These are phyloP conservation scores for Pichia nakasei DNA, from an alignment of 805 yeast species.

Conservation along the genomic window DNA sequence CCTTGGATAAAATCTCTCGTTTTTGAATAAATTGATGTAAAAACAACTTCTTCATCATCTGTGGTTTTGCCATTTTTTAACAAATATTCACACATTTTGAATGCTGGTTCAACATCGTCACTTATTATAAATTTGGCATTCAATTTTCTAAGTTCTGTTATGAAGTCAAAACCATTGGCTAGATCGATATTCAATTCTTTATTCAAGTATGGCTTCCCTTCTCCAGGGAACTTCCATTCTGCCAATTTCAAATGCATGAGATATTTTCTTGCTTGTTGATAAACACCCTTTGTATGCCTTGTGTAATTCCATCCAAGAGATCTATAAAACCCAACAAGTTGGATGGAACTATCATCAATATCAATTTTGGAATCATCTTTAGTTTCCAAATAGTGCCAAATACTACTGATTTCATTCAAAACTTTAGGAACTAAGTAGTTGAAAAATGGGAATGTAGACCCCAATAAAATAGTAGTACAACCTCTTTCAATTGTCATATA, in stretches of 20 bases:
- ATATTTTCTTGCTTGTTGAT: constrained; percentile 13
- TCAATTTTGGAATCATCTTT: constrained; percentile 6
- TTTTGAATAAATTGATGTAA: constrained; percentile 24
- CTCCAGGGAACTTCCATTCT: constrained; percentile 42
- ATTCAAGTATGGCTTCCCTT: constrained; percentile 32
- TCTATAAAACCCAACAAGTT: constrained; percentile 26
- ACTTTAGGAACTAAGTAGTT: constrained; percentile 7
- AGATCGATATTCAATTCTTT: constrained; percentile 33
- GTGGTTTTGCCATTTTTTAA: constrained; percentile 10
- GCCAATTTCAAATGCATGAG: constrained; percentile 35
- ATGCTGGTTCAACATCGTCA: constrained; percentile 27
- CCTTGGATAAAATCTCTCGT: constrained; percentile 3
- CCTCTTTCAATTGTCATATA: constrained; percentile 37
- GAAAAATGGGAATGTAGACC: constrained; percentile 39
- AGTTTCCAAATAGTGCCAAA: constrained; percentile 11
- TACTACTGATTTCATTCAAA: constrained; percentile 9
- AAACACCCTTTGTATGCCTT: constrained; percentile 8
- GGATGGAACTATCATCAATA: constrained; percentile 4
- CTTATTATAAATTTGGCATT: constrained; percentile 53
- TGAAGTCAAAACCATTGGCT: constrained; percentile 29
- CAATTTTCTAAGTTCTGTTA: constrained; percentile 45
- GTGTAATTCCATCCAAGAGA: constrained; percentile 35
- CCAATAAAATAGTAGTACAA: constrained; percentile 34
- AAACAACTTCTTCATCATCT: constrained; percentile 20
- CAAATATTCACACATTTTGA: constrained; percentile 33